These are phyloP conservation scores for Rhododendron williamsianum DNA, from an alignment of 148 eudicot genomes.

Conservation along the genomic window DNA sequence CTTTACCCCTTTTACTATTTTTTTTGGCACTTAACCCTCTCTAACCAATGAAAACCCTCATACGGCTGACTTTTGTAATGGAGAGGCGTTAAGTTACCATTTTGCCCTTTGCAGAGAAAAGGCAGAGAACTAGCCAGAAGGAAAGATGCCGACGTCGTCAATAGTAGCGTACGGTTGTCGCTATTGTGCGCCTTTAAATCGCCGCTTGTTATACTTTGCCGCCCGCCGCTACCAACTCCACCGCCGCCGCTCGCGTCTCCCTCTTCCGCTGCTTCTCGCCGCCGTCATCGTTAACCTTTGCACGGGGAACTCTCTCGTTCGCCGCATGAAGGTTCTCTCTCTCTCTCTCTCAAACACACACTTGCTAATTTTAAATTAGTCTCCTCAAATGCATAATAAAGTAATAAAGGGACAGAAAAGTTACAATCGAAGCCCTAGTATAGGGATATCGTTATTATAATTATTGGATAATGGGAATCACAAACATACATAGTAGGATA, in stretches of 20 bases:
- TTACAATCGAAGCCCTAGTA: not conserved
- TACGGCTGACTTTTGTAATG: too few species aligned
- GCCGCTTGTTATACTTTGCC: not conserved
- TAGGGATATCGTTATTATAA: too few species aligned
- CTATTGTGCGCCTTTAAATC: conserved; percentile 28
- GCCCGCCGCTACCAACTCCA: conserved; percentile 7
- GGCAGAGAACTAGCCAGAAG: not conserved
- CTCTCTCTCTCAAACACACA: not conserved
- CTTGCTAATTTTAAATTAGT: not conserved
- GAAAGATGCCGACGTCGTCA: conserved; percentile 16
- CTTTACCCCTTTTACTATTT: too few species aligned
- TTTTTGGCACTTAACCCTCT: too few species aligned
- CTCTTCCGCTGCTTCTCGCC: conserved; percentile 11
- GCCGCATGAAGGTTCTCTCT: conserved; percentile 58
- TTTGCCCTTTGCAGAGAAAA: too few species aligned
- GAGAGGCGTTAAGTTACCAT: too few species aligned
- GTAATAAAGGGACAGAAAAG: not conserved
- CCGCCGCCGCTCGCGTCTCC: conserved; percentile 9
- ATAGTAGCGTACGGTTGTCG: conserved; percentile 28
- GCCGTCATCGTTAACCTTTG: conserved; percentile 15
- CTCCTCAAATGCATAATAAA: not conserved
- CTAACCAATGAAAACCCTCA: too few species aligned
- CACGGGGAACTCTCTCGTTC: conserved; percentile 56
- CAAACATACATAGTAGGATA: not conserved
- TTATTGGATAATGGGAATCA: not conserved